A percentile compares a stretch with the other conserved stretches of the same genome.
Evolutionary conservation across 164 flowering plant species (phyloP).

Genomic region (Dillenia turbinata): DNA sequence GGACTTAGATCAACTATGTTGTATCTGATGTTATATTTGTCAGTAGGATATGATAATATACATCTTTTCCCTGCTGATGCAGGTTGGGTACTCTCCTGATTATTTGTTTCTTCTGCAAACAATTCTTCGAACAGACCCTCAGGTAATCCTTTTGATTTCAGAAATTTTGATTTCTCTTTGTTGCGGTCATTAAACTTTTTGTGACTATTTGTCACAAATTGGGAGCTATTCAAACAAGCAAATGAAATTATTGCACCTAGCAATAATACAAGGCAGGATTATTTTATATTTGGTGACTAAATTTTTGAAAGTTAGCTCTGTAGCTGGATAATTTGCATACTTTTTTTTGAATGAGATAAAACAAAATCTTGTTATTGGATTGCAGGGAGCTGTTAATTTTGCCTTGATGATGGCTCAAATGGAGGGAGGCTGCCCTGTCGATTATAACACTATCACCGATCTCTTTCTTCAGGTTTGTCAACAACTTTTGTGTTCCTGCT

Average conservation of each 20-base stretch:
- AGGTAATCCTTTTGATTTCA: slow-evolving; percentile 42
- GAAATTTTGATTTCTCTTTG: no score
- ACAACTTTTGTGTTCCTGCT: neutral
- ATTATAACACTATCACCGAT: slow-evolving; percentile 97
- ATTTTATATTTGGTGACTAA: neutral
- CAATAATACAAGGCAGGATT: neutral
- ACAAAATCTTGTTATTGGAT: slow-evolving; percentile 4
- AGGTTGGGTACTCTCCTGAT: slow-evolving; percentile 99
- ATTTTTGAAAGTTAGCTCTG: neutral
- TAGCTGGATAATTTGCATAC: no score
- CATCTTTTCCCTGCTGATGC: slow-evolving; percentile 14
- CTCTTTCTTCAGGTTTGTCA: slow-evolving; percentile 89
- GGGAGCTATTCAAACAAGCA: neutral
- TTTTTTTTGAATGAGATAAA: neutral
- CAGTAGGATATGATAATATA: neutral
- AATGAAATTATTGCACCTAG: neutral
- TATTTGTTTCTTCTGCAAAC: slow-evolving; percentile 97
- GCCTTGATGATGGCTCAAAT: slow-evolving; percentile 99
- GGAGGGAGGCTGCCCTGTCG: slow-evolving; percentile 99
- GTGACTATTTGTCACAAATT: neutral
- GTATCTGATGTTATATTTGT: no score
- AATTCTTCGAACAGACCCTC: slow-evolving; percentile 92
- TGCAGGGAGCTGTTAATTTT: slow-evolving; percentile 98
- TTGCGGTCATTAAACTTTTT: neutral
- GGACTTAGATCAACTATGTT: no score